These are phyloP conservation scores for Hura crepitans DNA, from an alignment of 441 rosid genomes.

Conservation along the genomic window DNA sequence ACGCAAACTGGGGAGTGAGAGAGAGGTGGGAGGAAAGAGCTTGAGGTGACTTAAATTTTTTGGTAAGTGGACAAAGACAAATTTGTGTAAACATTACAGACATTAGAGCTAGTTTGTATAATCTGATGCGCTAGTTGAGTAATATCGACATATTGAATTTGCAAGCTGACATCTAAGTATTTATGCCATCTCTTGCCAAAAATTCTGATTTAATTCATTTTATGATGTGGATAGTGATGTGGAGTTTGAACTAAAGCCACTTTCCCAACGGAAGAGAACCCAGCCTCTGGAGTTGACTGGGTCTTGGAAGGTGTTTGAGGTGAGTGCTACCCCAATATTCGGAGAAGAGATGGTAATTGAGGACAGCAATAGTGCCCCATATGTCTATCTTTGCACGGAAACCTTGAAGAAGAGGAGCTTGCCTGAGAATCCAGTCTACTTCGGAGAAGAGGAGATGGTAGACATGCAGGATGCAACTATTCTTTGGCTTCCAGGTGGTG, in stretches of 20 bases:
- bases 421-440: slow-evolving; percentile 56
- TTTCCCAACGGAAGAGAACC: slow-evolving; percentile 66
- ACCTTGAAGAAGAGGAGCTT: slow-evolving; percentile 63
- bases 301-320: slow-evolving; percentile 92
- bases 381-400: slow-evolving; percentile 79
- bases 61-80: too few relatives aligned
- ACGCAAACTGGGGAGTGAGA: neutral
- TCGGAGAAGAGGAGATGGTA: slow-evolving; percentile 73
- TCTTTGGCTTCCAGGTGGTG: slow-evolving; percentile 86
- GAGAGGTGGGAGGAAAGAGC: too few relatives aligned
- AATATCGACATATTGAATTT: neutral
- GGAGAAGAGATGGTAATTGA: slow-evolving; percentile 41
- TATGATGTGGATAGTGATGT: slow-evolving; percentile 41
- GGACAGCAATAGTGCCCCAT: slow-evolving; percentile 37
- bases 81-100: too few relatives aligned
- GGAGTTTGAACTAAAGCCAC: slow-evolving; percentile 53
- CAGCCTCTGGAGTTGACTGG: slow-evolving; percentile 70
- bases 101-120: neutral
- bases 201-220: slow-evolving; percentile 9
- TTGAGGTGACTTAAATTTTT: too few relatives aligned
- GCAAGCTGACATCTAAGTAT: neutral
- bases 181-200: neutral
- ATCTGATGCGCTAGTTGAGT: too few relatives aligned
- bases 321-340: slow-evolving; percentile 70
- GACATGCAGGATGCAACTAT: slow-evolving; percentile 70